Evolutionary conservation across 768 basidiomycete species (phyloP).

Genomic region (Lactarius indigo): DNA sequence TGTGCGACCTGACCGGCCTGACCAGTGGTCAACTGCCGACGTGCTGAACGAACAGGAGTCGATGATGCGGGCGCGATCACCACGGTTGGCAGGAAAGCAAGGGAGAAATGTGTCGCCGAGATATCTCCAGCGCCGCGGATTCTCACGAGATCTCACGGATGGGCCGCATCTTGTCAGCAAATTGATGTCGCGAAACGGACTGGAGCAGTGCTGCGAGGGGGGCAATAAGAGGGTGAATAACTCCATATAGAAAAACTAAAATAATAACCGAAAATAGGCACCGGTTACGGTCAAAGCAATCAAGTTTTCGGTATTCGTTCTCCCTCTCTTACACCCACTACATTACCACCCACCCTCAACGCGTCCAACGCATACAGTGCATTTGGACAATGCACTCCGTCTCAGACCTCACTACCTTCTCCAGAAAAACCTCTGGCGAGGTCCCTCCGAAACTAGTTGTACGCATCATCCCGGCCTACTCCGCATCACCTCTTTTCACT

Average conservation of each 20-base stretch:
- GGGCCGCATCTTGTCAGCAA: neutral
- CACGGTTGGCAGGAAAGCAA: neutral
- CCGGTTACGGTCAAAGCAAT: neutral
- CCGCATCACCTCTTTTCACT: neutral
- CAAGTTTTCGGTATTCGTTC: neutral
- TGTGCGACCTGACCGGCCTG: too few species aligned
- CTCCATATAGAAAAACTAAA: neutral
- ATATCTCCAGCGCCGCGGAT: neutral
- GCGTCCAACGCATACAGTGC: slow-evolving; percentile 4
- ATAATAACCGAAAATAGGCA: neutral
- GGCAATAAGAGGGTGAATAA: neutral
- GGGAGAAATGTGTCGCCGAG: neutral
- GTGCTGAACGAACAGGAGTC: neutral
- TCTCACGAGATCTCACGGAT: neutral
- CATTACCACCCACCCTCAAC: neutral
- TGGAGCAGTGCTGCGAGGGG: neutral
- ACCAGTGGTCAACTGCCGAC: neutral
- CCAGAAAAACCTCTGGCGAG: slow-evolving; percentile 78
- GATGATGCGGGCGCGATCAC: neutral
- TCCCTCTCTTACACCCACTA: neutral
- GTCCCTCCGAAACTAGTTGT: slow-evolving; percentile 87
- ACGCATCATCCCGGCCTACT: slow-evolving; percentile 33
- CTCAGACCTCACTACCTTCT: slow-evolving; percentile 85
- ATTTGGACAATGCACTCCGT: slow-evolving; percentile 62
- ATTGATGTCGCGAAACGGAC: neutral